Evolutionary conservation across 78 protist species (phyloP), one percentile per base, ranked within the genome.

Genomic region (Dictyostelium citrinum): DNA sequence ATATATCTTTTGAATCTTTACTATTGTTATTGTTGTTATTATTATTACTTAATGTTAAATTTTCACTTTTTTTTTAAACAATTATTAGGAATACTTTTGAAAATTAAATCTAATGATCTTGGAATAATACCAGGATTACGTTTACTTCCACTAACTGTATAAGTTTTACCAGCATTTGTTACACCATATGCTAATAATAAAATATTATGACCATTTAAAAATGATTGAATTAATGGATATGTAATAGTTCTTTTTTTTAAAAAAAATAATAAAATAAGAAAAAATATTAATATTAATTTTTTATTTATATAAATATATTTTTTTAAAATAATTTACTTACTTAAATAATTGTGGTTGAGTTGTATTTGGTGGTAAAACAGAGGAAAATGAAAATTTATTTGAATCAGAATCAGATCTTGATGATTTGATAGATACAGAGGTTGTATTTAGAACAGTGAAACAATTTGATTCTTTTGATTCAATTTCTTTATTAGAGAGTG

Each of bases 91-190:
- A 94, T 88, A 64, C 76, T 71, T 24, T 88, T 76, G 68, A 94
- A 94, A 60, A 94, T 55, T 35, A 82, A 45, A 2, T 94, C 94
- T 37, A 96, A 24, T 33, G 93, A 29, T 31, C 97, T 90, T 83
- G 97, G 98, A 8, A 97, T 64, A 12, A 97, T 90, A 72, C 98
- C 98, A 7, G 97, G 97, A 27, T 93, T 76, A 31, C 46, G 64
- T 68, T 80, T 64, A 61, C 76, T 82, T 16, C 97, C 98, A 67
- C 76, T 71, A 37, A 97, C 94, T 22, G 98, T 97, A 95, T 84
- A 95, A 14, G 98, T 97, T 33, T 97, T 97, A 83, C 98, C 98
- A 10, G 97, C 81, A 90, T 84, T 91, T 9, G 98, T 97, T 17
- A 95, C 91, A 33, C 98, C 98, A 82, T 96, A 96, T 16, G 98